A percentile compares a stretch with the other conserved stretches of the same genome.
These are phyloP conservation scores for Chaetoceros tenuissimus DNA, from an alignment of 108 stramenopile genomes.

Conservation along the genomic window DNA sequence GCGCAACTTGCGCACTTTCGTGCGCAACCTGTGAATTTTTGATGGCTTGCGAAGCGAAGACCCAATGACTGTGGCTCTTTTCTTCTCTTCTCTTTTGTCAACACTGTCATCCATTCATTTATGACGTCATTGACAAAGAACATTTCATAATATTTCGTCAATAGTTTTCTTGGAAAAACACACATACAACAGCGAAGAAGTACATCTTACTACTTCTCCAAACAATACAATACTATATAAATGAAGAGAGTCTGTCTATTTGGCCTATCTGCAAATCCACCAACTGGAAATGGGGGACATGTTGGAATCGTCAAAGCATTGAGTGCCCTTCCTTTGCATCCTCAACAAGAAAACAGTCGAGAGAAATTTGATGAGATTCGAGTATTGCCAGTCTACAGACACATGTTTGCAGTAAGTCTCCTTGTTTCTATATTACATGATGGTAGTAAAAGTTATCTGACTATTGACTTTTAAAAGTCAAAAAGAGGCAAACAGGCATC, in stretches of 20 bases:
- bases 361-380: slow-evolving; percentile 59
- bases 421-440: background rate
- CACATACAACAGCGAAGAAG: background rate
- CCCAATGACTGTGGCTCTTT: too few species aligned
- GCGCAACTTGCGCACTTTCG: too few species aligned
- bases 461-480: slow-evolving; percentile 7
- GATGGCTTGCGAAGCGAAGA: too few species aligned
- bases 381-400: slow-evolving; percentile 68
- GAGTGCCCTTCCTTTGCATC: slow-evolving; percentile 12
- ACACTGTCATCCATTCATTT: too few species aligned
- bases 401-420: slow-evolving; percentile 53
- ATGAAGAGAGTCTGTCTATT: slow-evolving; percentile 59
- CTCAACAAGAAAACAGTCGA: background rate
- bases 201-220: too few species aligned
- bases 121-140: background rate
- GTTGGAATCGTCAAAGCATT: slow-evolving; percentile 50
- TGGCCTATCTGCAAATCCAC: slow-evolving; percentile 81
- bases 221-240: background rate
- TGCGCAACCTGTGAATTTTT: too few species aligned
- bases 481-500: slow-evolving; percentile 59
- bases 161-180: background rate
- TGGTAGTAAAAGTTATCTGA: background rate
- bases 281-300: slow-evolving; percentile 73
- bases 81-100: too few species aligned
- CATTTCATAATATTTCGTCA: background rate